A percentile compares a stretch with the other conserved stretches of the same genome.
Conservation (phyloP, 2,329 filamentous ascomycete genomes). For the Amylocarpus encephaloides region DNA sequence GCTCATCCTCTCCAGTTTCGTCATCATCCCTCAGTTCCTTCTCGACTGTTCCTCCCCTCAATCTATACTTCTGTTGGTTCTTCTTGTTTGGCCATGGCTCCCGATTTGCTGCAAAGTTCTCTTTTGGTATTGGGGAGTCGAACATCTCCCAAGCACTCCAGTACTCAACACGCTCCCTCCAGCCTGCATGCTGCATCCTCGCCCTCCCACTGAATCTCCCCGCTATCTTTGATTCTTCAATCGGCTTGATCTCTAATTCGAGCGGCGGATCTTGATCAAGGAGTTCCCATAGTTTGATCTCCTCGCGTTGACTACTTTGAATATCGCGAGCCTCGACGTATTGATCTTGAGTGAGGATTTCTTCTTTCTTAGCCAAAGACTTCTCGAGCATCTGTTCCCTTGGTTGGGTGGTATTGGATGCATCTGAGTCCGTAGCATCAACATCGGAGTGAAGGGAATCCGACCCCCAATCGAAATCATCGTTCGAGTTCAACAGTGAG, state of each 20-base stretch:
- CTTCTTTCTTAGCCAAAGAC: conserved; percentile 1
- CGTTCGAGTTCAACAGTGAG: neutral
- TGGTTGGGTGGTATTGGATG: neutral
- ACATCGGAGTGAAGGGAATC: neutral
- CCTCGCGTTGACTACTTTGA: conserved; percentile 22
- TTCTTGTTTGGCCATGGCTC: conserved; percentile 12
- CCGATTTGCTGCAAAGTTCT: conserved; percentile 22
- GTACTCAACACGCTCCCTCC: conserved; percentile 26
- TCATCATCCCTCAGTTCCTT: no score
- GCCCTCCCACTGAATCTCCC: conserved; percentile 4
- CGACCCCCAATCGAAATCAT: neutral
- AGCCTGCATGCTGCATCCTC: conserved; percentile 14
- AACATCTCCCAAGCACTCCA: conserved; percentile 30
- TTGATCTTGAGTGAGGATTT: conserved; percentile 18
- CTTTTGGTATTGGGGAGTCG: conserved; percentile 15
- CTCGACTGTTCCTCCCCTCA: no score
- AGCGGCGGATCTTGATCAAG: conserved; percentile 25
- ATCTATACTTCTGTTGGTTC: neutral
- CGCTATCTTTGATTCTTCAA: conserved; percentile 3
- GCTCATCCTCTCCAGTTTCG: no score
- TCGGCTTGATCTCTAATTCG: conserved; percentile 15
- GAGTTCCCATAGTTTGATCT: conserved; percentile 26
- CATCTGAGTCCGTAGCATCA: neutral
- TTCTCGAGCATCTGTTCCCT: neutral
- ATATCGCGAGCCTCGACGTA: conserved; percentile 27